phyloP scores from a whole-genome alignment of 345 rosid species.

The Rhodamnia argentea region DNA sequence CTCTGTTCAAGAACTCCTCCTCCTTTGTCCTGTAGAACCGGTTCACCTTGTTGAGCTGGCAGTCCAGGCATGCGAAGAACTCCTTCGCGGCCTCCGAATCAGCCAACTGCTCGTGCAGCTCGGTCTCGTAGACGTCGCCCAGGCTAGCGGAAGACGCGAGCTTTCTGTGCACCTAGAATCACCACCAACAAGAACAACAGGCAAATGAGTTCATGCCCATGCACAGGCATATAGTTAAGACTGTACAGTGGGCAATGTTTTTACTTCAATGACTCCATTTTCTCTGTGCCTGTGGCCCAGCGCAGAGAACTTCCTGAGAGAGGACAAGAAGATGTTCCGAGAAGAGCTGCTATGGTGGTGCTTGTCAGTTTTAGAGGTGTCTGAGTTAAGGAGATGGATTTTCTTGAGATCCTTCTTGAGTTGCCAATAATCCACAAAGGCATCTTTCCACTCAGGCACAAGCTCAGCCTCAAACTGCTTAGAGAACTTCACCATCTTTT shows the following conservation, averaged over 20 bases:
- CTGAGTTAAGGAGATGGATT: conserved; percentile 4
- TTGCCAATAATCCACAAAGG: conserved; percentile 89
- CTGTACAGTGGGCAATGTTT: neutral
- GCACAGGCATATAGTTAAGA: neutral
- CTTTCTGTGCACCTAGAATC: conserved; percentile 65
- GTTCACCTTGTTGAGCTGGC: conserved; percentile 91
- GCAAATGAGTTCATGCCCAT: neutral
- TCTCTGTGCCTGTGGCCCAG: conserved; percentile 34
- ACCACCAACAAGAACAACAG: neutral
- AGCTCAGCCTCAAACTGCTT: conserved; percentile 92
- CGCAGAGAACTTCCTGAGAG: conserved; percentile 31
- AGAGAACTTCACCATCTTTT: conserved; percentile 78
- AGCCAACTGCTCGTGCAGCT: conserved; percentile 64
- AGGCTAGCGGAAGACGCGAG: conserved; percentile 57
- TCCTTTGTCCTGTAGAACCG: conserved; percentile 75
- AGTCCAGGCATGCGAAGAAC: conserved; percentile 69
- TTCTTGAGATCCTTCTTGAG: conserved; percentile 83
- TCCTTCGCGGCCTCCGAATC: conserved; percentile 73
- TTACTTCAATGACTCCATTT: conserved; percentile 69
- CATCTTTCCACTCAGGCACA: conserved; percentile 98
- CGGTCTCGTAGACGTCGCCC: conserved; percentile 74
- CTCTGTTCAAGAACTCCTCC: conserved; percentile 87
- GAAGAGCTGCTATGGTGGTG: conserved; percentile 1
- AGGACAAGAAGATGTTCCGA: conserved; percentile 22
- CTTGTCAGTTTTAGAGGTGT: neutral